Evolutionary conservation across 371 early-diverging fungal species (phyloP), one percentile per base, ranked within the genome.

Genomic region (Syncephalastrum contaminatum): DNA sequence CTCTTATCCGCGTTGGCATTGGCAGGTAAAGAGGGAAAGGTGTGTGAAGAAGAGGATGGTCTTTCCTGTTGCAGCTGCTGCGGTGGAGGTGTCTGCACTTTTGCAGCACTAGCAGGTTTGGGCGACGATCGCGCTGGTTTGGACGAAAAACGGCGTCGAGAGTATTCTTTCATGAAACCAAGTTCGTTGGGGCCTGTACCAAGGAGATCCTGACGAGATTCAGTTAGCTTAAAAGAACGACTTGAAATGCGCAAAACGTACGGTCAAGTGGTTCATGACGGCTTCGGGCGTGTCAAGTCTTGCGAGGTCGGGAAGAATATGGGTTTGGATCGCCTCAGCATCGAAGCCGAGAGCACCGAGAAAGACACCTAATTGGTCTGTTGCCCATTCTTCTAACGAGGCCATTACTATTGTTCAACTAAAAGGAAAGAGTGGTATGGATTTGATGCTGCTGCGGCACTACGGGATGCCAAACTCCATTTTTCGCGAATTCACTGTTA

Each of bases 251-350:
- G 2, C 2, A 36, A n/a, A 13, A 24, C 57, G 25, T 71, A 75
- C 75, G 54, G 60, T 69, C 43, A 79, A 59, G 58, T 73, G 72
- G 19, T 71, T 60, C 20, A 62, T 56, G 54, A 79, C 60, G 4
- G 56, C 68, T 20, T 71, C 66, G 21, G 75, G 59, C 15, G 72
- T 55, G 0, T 68, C 43, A 14, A 64, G 48, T 12, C 67, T 58
- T 56, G 68, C 54, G 4, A 79, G 39, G 51, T 75, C 75, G 0
- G 80, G 80, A 1, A 73, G 24, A 4, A 79, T 69, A 54, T 75
- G 74, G 5, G 64, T 59, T 21, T 63, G 43, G 14, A 79, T 48
- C 1, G 80, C 75, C 30, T 72, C 72, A 3, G 69, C 60, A 47
- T 79, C 80, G 30, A 79, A 66, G 10, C 80, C 36, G 10, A 30